Base-by-base conservation (phyloP, 306 rosid species). In the Rubus parviflorus region DNA sequence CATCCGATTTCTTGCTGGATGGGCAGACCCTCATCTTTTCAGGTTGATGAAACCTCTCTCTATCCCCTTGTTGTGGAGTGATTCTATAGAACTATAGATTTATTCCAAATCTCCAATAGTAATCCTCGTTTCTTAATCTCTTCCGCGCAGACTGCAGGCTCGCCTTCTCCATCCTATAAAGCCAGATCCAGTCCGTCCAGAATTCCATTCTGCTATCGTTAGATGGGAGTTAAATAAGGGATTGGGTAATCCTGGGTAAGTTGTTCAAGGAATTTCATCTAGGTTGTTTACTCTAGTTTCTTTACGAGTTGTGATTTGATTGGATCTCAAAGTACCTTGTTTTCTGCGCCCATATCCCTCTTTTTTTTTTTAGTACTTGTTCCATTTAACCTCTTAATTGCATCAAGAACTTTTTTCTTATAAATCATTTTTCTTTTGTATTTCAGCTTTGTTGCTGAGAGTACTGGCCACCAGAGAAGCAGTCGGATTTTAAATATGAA, bases 381-480 rank as follows among this genome's bases (percentile, higher is more conserved):
- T 68, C 25, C 30, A 40, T 72, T 58, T 58, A 23, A 46, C 38
- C 74, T 76, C 11, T 42, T 35, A 35, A 25, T 61, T 73, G 53
- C 74, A 43, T 48, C 12, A 56, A 23, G 15, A 47, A 3, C 16
- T 68, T 54, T 30, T 9, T 68, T 49, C 52, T 38, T 35, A 0
- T 15, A 46, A 19, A 57, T 12, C 6, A 40, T 60, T 47, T 75
- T 72, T 62, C 71, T 71, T 70, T 22, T 84, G 81, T 53, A 72
- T 86, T 78, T 81, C 89, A 94, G 98, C 68, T 94, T 94, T 83
- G 87, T 89, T 68, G 97, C 97, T 68, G 92, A 88, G 87, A 88
- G 97, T 78, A 94, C 97, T 76, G 98, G 97, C 72, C 92, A 85
- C 74, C 98, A 90, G 87, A 82, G 74, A 79, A 92, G 98, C 86